These are phyloP conservation scores for Jacaranda copaia DNA, from an alignment of 257 asterid species.

Conservation along the genomic window DNA sequence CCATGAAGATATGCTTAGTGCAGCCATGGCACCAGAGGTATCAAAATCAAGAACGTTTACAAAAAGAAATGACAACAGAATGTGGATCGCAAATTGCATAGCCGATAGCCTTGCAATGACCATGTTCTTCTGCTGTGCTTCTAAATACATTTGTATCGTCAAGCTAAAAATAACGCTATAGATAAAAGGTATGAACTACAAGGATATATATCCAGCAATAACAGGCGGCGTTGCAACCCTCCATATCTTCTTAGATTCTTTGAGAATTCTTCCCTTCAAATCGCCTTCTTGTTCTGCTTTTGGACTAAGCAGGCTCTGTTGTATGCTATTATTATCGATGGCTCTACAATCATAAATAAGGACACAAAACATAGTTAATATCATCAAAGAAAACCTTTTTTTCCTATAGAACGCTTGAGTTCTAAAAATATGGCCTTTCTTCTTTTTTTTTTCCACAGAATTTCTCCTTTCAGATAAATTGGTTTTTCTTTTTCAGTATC, in stretches of 20 bases:
- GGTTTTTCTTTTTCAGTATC: background rate
- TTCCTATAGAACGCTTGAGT: background rate
- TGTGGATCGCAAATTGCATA: constrained; percentile 29
- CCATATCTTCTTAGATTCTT: constrained; percentile 35
- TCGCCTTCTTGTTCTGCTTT: background rate
- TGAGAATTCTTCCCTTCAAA: constrained; percentile 8
- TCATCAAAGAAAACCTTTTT: background rate
- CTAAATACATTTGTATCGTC: constrained; percentile 46
- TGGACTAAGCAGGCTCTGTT: background rate
- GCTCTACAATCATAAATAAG: background rate
- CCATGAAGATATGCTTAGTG: background rate
- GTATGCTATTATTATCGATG: constrained; percentile 24
- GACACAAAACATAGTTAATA: background rate
- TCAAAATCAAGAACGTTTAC: constrained; percentile 36
- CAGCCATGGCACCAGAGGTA: constrained; percentile 37
- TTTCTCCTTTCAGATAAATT: background rate
- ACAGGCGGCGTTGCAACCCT: constrained; percentile 30
- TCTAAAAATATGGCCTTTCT: background rate
- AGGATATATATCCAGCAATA: background rate
- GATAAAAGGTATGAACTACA: constrained; percentile 37
- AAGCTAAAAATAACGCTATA: constrained; percentile 28
- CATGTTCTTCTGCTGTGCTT: background rate
- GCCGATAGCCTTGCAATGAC: constrained; percentile 35
- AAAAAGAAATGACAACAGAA: constrained; percentile 33
- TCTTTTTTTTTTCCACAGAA: background rate